These are phyloP conservation scores for Musa itinerans DNA, from an alignment of 176 grass and related monocot species.

Conservation along the genomic window DNA sequence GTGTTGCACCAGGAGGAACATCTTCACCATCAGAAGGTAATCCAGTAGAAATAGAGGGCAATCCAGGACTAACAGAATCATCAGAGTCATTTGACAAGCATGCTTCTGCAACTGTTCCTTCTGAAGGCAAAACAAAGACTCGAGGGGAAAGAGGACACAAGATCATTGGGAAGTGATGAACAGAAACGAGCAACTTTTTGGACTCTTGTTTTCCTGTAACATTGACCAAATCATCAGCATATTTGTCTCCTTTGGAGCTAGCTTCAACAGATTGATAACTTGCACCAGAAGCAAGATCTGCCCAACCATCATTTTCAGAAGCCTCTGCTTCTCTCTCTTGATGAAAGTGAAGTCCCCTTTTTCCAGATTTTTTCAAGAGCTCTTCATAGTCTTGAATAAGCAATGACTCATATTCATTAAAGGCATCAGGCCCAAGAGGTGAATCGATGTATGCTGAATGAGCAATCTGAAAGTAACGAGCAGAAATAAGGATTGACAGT, in stretches of 20 bases:
- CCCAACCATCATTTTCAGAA: conserved; percentile 27
- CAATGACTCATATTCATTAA: conserved; percentile 79
- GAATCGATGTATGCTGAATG: conserved; percentile 72
- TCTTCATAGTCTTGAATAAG: conserved; percentile 87
- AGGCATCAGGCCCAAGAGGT: conserved; percentile 91
- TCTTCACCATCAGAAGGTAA: conserved; percentile 68
- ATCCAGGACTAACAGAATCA: conserved; percentile 68
- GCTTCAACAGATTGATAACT: conserved; percentile 34
- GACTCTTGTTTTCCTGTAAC: conserved; percentile 21
- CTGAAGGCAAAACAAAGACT: conserved; percentile 73
- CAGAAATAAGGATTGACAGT: background rate
- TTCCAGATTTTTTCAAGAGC: conserved; percentile 50
- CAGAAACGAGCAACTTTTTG: conserved; percentile 44
- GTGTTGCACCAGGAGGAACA: conserved; percentile 58
- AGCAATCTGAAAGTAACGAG: conserved; percentile 48
- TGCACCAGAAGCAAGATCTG: conserved; percentile 30
- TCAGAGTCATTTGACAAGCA: conserved; percentile 57
- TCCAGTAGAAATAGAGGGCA: conserved; percentile 66
- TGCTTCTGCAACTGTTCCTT: conserved; percentile 68
- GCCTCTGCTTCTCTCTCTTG: conserved; percentile 18
- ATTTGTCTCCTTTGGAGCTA: conserved; percentile 31
- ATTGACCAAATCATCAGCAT: conserved; percentile 31
- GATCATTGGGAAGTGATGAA: conserved; percentile 75
- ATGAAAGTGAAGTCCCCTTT: conserved; percentile 21
- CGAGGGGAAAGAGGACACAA: conserved; percentile 78